phyloP scores from a whole-genome alignment of 2,329 filamentous ascomycete species.

The Penicillium digitatum region DNA sequence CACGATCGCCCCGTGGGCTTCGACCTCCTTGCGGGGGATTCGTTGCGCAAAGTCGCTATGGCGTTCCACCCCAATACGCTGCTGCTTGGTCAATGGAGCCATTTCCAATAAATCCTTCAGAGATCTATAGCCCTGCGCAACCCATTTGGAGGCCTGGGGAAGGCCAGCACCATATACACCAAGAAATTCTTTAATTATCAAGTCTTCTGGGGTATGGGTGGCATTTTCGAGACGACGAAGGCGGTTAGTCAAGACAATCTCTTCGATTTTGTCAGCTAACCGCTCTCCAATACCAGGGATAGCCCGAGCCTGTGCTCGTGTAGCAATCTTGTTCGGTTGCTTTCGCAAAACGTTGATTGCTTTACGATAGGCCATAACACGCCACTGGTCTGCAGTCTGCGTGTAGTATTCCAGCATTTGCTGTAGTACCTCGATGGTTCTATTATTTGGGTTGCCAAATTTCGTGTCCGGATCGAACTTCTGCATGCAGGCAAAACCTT shows the following conservation, averaged over 20 bases:
- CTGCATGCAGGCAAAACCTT: conserved; percentile 58
- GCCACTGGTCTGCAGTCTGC: conserved; percentile 72
- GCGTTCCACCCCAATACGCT: conserved; percentile 71
- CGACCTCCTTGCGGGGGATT: conserved; percentile 74
- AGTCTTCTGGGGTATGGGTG: conserved; percentile 62
- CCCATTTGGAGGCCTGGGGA: conserved; percentile 68
- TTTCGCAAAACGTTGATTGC: conserved; percentile 69
- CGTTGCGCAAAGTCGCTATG: conserved; percentile 74
- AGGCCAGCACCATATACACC: conserved; percentile 75
- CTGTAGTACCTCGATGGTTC: conserved; percentile 72
- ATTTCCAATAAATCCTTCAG: conserved; percentile 65
- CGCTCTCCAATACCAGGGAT: conserved; percentile 68
- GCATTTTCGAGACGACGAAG: conserved; percentile 70
- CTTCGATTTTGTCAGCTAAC: conserved; percentile 80
- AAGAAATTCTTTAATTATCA: conserved; percentile 65
- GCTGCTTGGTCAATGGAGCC: conserved; percentile 63
- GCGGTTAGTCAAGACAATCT: conserved; percentile 72
- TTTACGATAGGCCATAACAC: conserved; percentile 69
- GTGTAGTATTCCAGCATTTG: conserved; percentile 76
- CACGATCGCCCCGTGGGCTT: conserved; percentile 64
- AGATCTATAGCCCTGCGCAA: conserved; percentile 68
- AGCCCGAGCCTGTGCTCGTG: conserved; percentile 62
- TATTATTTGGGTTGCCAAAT: conserved; percentile 63
- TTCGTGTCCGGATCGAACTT: conserved; percentile 46
- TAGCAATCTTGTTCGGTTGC: conserved; percentile 61